Conservation (phyloP, 2,329 filamentous ascomycete species). For the Exophiala phaeomuriformis region DNA sequence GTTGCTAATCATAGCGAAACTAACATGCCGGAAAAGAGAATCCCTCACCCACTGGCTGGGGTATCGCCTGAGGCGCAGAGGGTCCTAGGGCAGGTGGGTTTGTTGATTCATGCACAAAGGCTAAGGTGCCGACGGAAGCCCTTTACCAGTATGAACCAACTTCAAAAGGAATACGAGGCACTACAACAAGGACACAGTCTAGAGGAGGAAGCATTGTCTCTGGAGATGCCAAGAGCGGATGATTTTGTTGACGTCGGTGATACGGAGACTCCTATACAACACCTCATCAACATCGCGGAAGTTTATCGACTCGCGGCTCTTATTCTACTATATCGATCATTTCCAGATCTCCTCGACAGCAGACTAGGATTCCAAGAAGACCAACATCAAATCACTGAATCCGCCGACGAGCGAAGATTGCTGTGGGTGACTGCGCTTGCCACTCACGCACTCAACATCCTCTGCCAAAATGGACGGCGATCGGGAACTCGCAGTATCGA, state of each 20-base stretch:
- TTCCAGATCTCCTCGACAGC: background rate
- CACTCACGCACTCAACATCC: background rate
- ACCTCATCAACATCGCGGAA: conserved; percentile 5
- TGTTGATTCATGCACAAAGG: conserved; percentile 2
- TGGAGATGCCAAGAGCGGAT: conserved; percentile 1
- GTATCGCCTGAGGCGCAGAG: conserved; percentile 5
- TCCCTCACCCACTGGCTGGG: conserved; percentile 8
- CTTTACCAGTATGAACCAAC: background rate
- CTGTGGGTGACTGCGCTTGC: background rate
- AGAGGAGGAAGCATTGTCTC: background rate
- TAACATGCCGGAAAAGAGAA: no score
- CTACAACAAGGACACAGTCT: background rate
- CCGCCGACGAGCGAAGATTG: no score
- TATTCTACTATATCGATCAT: conserved; percentile 4
- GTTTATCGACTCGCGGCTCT: conserved; percentile 4
- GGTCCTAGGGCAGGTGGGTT: conserved; percentile 4
- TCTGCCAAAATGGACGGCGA: background rate
- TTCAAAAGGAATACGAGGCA: background rate
- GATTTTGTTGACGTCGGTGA: conserved; percentile 1
- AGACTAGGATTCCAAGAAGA: background rate
- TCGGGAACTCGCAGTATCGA: conserved; percentile 11
- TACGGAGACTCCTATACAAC: conserved; percentile 2
- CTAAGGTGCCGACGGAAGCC: background rate
- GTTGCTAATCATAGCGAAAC: background rate
- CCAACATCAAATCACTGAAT: background rate